A percentile compares a stretch with the other conserved stretches of the same genome.
These are phyloP conservation scores for Pilaira anomala DNA, from an alignment of 192 early-diverging fungal species.

Conservation along the genomic window DNA sequence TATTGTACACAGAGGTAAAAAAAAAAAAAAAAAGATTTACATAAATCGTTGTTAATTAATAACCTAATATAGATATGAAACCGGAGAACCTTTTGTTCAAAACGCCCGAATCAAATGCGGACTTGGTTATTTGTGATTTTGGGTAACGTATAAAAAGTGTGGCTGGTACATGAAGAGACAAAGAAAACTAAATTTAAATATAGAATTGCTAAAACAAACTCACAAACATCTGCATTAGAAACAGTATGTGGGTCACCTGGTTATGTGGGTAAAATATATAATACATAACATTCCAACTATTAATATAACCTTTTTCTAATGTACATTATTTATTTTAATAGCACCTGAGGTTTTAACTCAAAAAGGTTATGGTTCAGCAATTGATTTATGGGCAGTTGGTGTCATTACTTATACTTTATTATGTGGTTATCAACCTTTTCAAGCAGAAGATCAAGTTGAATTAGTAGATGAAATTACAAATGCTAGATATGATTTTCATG, in stretches of 20 bases:
- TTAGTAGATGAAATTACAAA: slow-evolving; percentile 58
- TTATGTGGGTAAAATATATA: slow-evolving; percentile 48
- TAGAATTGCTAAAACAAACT: slow-evolving; percentile 66
- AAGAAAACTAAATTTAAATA: neutral
- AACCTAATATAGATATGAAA: slow-evolving; percentile 59
- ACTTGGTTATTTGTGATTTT: slow-evolving; percentile 86
- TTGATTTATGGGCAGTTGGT: slow-evolving; percentile 93
- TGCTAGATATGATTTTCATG: slow-evolving; percentile 68
- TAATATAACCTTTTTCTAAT: neutral
- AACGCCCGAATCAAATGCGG: slow-evolving; percentile 53
- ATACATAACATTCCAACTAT: neutral
- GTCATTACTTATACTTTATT: slow-evolving; percentile 86
- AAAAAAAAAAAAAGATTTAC: neutral
- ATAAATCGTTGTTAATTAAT: neutral
- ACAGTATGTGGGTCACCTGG: slow-evolving; percentile 88
- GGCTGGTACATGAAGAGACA: neutral
- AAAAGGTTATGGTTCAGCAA: slow-evolving; percentile 80
- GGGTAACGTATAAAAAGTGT: slow-evolving; percentile 39
- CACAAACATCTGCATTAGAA: slow-evolving; percentile 60
- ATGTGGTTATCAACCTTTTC: slow-evolving; percentile 81
- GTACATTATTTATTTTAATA: slow-evolving; percentile 23
- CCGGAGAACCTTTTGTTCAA: slow-evolving; percentile 88
- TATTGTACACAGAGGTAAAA: slow-evolving; percentile 77
- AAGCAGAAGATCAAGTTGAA: slow-evolving; percentile 55
- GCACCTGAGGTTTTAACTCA: slow-evolving; percentile 85